Conservation (phyloP, 1,284 basidiomycete genomes). For the Omphalotus olearius region DNA sequence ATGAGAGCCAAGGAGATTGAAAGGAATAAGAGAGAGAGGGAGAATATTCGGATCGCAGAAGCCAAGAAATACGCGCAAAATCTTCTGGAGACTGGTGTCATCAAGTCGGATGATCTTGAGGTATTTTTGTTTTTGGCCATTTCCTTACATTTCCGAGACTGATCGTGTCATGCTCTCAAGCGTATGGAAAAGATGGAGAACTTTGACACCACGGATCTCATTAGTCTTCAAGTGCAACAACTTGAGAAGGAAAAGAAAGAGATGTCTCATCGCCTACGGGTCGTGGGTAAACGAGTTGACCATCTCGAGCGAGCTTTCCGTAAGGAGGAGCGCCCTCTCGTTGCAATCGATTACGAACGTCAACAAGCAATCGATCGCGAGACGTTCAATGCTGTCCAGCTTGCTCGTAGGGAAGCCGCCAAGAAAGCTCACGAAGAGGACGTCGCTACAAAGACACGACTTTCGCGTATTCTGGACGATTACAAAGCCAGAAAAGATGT, state of each 20-base stretch:
- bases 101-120: constrained; percentile 79
- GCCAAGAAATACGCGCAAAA: constrained; percentile 88
- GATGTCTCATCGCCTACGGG: constrained; percentile 78
- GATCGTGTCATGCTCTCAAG: not conserved
- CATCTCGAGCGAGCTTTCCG: constrained; percentile 95
- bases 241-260: constrained; percentile 97
- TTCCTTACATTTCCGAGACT: not conserved
- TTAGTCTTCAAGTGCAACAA: constrained; percentile 90
- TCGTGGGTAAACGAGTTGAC: constrained; percentile 89
- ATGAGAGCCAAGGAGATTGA: constrained; percentile 73
- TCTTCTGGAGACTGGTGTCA: constrained; percentile 78
- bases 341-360: constrained; percentile 83
- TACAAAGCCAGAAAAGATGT: constrained; percentile 59
- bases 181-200: constrained; percentile 55
- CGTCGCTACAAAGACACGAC: constrained; percentile 74
- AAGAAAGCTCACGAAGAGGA: constrained; percentile 66
- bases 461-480: constrained; percentile 76
- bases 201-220: constrained; percentile 85
- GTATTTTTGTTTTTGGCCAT: constrained; percentile 35
- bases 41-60: constrained; percentile 80
- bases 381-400: constrained; percentile 67
- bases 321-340: constrained; percentile 87
- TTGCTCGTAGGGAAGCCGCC: constrained; percentile 57
- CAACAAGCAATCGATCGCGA: constrained; percentile 75
- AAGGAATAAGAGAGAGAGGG: constrained; percentile 79